Evolutionary conservation across 2,329 filamentous ascomycete genomes (phyloP), one percentile per base, ranked within the genome.

Genomic region (Neodidymelliopsis sp.): DNA sequence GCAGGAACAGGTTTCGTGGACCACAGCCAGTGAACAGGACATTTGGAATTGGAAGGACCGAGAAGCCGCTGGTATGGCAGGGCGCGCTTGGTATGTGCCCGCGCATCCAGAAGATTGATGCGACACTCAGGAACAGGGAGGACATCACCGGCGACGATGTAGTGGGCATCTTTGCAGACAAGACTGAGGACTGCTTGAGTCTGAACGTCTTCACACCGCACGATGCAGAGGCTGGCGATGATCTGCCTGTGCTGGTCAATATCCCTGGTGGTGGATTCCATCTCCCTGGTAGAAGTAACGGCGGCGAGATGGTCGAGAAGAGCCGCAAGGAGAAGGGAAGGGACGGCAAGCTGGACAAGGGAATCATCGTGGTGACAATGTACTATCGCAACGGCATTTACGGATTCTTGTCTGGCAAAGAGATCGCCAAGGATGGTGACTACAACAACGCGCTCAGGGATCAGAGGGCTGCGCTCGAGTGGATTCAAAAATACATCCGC

Each of bases 241-340:
- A 70, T 27, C 39, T 70, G 10, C 60, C 73, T 22, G 74, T 77
- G 0, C 58, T 75, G 15, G 71, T 79, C 1, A 78, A 77, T 52
- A 78, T 78, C 60, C 77, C 77, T 16, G 76, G 76, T 5, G 75
- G 74, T 30, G 74, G 74, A 0, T 76, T 76, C 62, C 74, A 76
- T 40, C 45, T 69, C 3, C 67, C 67, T 12, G 67, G 67, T 6
- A 57, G 67, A 23, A 60, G 63, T 33, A 70, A 66, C 37, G 65
- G 66, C 22, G 61, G 58, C 4, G 66, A 66, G 33, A 63, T 69
- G 58, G 65, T 67, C 20, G 62, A 62, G 42, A 70, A 70, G 55
- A 60, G 60, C 24, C 54, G 66, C 13, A 53, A 54, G 18, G 63
- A 64, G 34, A 66, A 60, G 34, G 62, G 62, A 9, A 50, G 48